Evolutionary conservation across 192 early-diverging fungal species (phyloP), one percentile per base, ranked within the genome.

Genomic region (Fimicolochytrium jonesii): DNA sequence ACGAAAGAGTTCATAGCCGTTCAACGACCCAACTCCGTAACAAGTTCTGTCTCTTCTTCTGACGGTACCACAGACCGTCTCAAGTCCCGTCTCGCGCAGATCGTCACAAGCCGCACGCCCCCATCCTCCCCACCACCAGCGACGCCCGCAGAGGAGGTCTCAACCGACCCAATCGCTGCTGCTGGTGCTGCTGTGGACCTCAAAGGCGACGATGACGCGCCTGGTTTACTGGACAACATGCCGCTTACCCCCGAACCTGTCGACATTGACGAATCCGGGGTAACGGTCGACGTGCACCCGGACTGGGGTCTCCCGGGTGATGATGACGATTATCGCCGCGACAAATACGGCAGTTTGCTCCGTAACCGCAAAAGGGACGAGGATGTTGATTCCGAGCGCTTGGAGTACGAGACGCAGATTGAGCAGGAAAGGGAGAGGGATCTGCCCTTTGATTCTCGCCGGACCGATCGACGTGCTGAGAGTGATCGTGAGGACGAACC

Each of bases 281-380:
- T 62, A 25, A 35, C 48, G 20, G 48, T 62, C 11, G 60, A 62
- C 39, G 6, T 20, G 18, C 45, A 62, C 49, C 60, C 47, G 5
- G 46, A 51, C 20, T 52, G 60, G 57, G 29, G 42, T 47, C 31
- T 45, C 15, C 57, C 57, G 23, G n/a, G 20, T 26, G 48, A 26
- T 28, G 48, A 50, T 50, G 57, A 59, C 57, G 57, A 59, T 2
- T 59, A 46, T 32, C 57, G 41, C 0, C 4, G 26, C 6, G 57
- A 20, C 6, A 23, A 46, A 26, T 9, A 39, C 15, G 57, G 57
- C 22, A 55, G 53, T 55, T 22, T 55, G 1, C 53, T 55, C 17
- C 53, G 53, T 15, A 23, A 23, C 31, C 7, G 11, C 2, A 25
- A 46, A 30, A 10, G 7, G 37, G 39, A 23, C 54, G 43, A 5